These are phyloP conservation scores for Schizophyllum amplum DNA, from an alignment of 1,284 basidiomycete species.

Conservation along the genomic window DNA sequence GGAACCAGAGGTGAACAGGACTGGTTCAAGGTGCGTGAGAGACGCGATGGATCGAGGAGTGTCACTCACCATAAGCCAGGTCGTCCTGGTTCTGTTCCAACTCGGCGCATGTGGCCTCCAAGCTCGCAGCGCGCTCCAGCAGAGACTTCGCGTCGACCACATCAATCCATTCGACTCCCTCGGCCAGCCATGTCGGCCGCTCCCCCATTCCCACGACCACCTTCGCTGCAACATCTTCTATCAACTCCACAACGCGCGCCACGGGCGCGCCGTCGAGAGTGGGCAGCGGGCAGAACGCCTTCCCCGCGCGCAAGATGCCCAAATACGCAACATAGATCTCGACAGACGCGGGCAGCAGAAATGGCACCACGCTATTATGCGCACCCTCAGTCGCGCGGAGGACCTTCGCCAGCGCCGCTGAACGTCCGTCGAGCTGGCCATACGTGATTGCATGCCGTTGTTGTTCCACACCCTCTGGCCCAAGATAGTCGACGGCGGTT, in stretches of 20 bases:
- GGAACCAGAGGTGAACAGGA: slow-evolving; percentile 96
- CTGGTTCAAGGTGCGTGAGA: background rate
- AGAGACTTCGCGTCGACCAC: background rate
- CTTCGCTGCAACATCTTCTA: slow-evolving; percentile 1
- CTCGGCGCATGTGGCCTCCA: background rate
- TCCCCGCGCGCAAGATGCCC: slow-evolving; percentile 4
- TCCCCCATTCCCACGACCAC: slow-evolving; percentile 3
- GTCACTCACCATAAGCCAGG: slow-evolving; percentile 7
- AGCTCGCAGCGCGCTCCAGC: background rate
- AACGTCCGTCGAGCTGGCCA: slow-evolving; percentile 2
- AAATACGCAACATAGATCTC: slow-evolving; percentile 7
- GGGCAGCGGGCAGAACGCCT: slow-evolving; percentile 9
- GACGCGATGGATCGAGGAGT: background rate
- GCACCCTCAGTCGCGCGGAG: background rate
- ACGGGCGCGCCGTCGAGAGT: slow-evolving; percentile 4
- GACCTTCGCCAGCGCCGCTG: slow-evolving; percentile 2
- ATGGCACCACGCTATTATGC: slow-evolving; percentile 4
- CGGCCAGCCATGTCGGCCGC: slow-evolving; percentile 4
- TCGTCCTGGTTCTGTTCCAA: slow-evolving; percentile 1
- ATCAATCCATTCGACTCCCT: slow-evolving; percentile 5
- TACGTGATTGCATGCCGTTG: slow-evolving; percentile 3
- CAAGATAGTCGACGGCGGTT: slow-evolving; percentile 6
- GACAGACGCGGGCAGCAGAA: slow-evolving; percentile 5
- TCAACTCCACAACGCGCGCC: slow-evolving; percentile 5
- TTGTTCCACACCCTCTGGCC: background rate